A percentile compares a stretch with the other conserved stretches of the same genome.
Evolutionary conservation across 1,284 basidiomycete genomes (phyloP).

Genomic region (Trichosporon sp.): DNA sequence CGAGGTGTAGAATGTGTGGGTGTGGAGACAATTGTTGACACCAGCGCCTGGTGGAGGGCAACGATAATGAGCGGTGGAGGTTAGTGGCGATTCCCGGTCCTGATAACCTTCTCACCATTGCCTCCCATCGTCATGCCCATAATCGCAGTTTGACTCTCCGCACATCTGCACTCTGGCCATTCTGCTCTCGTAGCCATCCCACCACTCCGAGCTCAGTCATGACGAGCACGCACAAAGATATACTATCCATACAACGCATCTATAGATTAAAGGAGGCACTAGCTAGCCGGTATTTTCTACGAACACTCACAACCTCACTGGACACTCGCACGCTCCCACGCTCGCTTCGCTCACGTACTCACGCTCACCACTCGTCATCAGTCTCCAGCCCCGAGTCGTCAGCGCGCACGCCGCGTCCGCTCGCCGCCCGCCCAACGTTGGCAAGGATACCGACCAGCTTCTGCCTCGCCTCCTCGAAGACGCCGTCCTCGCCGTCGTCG

Average conservation of each 20-base stretch:
- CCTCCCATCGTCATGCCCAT: no score
- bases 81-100: not conserved
- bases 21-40: not conserved
- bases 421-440: constrained; percentile 35
- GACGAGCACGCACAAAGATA: not conserved
- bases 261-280: not conserved
- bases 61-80: not conserved
- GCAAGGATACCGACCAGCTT: constrained; percentile 38
- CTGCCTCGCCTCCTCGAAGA: constrained; percentile 38
- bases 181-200: no score
- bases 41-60: not conserved
- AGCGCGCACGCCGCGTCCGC: constrained; percentile 30
- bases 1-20: not conserved
- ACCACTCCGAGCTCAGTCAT: not conserved
- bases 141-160: no score
- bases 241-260: constrained; percentile 2
- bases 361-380: constrained; percentile 38
- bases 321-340: no score
- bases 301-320: no score
- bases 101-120: no score
- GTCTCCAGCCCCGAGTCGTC: constrained; percentile 44
- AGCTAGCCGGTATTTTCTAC: not conserved
- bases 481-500: constrained; percentile 14
- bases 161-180: no score
- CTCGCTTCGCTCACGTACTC: no score